phyloP scores from a whole-genome alignment of 495 filamentous ascomycete genomes.

The Aspergillus ellipticus region DNA sequence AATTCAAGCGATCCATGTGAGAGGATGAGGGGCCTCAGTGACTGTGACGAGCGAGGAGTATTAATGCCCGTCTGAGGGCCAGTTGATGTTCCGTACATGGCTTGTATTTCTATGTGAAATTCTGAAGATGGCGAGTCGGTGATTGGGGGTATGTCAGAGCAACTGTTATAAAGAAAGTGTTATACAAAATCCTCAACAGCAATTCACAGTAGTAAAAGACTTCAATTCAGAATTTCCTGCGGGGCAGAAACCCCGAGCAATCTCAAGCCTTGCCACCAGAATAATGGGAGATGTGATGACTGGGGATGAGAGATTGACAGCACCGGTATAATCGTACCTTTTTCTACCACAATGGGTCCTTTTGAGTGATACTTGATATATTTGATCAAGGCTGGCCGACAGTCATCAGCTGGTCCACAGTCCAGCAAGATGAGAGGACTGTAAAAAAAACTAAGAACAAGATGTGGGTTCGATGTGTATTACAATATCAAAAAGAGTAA shows the following conservation, averaged over 20 bases:
- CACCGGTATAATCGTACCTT: neutral
- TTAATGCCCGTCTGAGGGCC: slow-evolving; percentile 91
- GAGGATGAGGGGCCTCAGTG: slow-evolving; percentile 82
- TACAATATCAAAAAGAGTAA: slow-evolving; percentile 11
- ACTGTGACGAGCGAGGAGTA: slow-evolving; percentile 89
- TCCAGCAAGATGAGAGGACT: neutral
- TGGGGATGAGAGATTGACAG: neutral
- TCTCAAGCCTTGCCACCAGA: neutral
- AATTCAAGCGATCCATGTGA: slow-evolving; percentile 92
- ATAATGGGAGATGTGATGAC: neutral
- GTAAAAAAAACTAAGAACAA: neutral
- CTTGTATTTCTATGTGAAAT: slow-evolving; percentile 18
- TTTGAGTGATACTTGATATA: neutral
- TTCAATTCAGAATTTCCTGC: neutral
- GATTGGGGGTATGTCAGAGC: neutral
- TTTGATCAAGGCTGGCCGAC: neutral
- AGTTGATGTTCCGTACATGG: slow-evolving; percentile 82
- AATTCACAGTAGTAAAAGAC: neutral
- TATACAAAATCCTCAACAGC: neutral
- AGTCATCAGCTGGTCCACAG: slow-evolving; percentile 6
- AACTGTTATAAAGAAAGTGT: neutral
- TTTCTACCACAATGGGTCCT: neutral
- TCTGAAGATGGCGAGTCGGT: too few relatives aligned
- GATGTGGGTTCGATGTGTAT: neutral
- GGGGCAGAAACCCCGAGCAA: neutral